These are phyloP conservation scores for Lactarius indigo DNA, from an alignment of 768 basidiomycete genomes.

Conservation along the genomic window DNA sequence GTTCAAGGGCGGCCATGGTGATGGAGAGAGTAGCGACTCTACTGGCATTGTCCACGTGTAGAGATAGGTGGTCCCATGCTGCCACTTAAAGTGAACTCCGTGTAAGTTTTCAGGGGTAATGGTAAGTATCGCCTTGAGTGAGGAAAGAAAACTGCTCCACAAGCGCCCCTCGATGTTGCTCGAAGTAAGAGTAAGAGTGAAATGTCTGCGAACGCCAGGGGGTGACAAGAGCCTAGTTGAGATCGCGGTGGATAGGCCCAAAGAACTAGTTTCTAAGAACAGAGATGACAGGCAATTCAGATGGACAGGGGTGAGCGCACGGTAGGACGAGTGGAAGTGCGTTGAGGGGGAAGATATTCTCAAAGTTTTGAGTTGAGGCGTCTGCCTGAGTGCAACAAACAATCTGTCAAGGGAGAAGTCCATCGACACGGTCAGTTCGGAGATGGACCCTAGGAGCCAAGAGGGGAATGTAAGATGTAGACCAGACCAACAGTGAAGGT, in stretches of 20 bases:
- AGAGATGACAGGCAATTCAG: neutral
- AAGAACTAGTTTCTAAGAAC: conserved; percentile 3
- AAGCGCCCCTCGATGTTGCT: neutral
- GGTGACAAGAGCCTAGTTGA: neutral
- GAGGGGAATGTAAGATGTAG: conserved; percentile 7
- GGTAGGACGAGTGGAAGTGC: neutral
- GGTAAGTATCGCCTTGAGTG: neutral
- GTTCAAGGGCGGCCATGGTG: conserved; percentile 5
- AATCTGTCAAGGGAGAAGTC: conserved; percentile 3
- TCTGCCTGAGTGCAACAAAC: neutral
- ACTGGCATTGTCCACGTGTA: neutral
- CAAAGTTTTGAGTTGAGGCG: conserved; percentile 5
- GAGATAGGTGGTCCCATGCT: neutral
- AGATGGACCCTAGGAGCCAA: conserved; percentile 5
- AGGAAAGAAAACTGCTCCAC: conserved; percentile 1
- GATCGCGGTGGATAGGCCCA: neutral
- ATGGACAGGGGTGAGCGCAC: neutral
- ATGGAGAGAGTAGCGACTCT: neutral
- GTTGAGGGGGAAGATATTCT: neutral
- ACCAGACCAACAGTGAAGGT: conserved; percentile 8
- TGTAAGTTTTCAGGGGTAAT: neutral
- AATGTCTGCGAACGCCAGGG: conserved; percentile 5
- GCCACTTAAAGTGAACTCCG: conserved; percentile 4
- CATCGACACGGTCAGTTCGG: conserved; percentile 4
- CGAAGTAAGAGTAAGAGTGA: neutral